Evolutionary conservation across 208 protist genomes (phyloP).

Genomic region (Trypanosoma brucei): DNA sequence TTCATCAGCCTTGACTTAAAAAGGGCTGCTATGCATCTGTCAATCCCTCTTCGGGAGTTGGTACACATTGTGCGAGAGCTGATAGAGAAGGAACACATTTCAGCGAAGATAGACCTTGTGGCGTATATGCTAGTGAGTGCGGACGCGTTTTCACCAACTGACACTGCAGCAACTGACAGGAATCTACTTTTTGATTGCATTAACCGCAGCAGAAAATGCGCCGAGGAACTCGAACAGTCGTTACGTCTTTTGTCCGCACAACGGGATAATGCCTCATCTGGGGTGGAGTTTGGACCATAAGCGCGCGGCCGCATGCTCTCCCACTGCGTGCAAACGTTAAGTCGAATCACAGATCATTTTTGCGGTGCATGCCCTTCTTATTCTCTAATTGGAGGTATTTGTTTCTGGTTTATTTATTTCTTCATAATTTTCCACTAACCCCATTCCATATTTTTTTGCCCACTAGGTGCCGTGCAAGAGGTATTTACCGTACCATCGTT

Average conservation of each 20-base stretch:
- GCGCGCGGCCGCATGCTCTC: no score
- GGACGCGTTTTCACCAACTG: background rate
- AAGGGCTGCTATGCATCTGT: slow-evolving; percentile 19
- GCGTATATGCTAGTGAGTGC: slow-evolving; percentile 9
- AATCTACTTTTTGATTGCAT: slow-evolving; percentile 16
- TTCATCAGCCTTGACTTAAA: slow-evolving; percentile 14
- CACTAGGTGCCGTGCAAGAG: no score
- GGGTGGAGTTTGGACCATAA: no score
- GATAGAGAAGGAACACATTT: slow-evolving; percentile 17
- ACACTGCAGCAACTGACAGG: background rate
- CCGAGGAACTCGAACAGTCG: slow-evolving; percentile 18
- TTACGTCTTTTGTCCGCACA: slow-evolving; percentile 23
- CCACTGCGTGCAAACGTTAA: no score
- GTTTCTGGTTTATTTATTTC: no score
- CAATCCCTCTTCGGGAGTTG: slow-evolving; percentile 15
- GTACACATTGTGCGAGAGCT: slow-evolving; percentile 21
- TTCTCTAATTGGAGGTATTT: no score
- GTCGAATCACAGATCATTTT: no score
- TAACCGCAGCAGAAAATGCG: slow-evolving; percentile 9
- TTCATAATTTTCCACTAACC: no score
- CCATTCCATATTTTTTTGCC: no score
- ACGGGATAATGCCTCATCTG: slow-evolving; percentile 5
- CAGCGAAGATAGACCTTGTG: slow-evolving; percentile 15
- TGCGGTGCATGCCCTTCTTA: no score
- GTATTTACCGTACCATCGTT: no score